Evolutionary conservation across 1,284 basidiomycete species (phyloP).

Genomic region (Boletellus deceptivus): DNA sequence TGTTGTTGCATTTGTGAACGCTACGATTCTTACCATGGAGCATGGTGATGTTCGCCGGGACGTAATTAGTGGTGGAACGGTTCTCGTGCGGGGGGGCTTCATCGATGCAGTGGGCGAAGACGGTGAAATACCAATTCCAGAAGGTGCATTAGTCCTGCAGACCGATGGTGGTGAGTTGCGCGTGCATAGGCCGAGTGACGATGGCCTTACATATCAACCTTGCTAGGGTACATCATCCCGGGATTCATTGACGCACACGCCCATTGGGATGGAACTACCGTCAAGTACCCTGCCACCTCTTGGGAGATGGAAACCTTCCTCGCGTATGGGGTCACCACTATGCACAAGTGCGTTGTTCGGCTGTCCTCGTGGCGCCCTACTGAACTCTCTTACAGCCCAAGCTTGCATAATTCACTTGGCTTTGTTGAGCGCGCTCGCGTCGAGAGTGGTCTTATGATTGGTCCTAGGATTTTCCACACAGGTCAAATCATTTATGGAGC

Average conservation of each 20-base stretch:
- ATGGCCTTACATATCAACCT: constrained; percentile 1
- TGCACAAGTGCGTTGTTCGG: constrained; percentile 59
- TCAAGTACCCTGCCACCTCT: constrained; percentile 56
- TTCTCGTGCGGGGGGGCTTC: constrained; percentile 53
- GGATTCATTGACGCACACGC: constrained; percentile 76
- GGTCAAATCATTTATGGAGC: constrained; percentile 68
- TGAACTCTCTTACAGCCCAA: constrained; percentile 47
- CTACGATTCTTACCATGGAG: constrained; percentile 65
- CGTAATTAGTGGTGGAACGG: constrained; percentile 47
- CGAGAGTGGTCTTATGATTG: constrained; percentile 64
- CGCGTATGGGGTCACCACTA: constrained; percentile 72
- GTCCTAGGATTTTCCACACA: constrained; percentile 68
- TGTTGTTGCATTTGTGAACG: constrained; percentile 59
- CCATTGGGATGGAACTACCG: constrained; percentile 59
- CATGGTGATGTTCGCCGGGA: constrained; percentile 37
- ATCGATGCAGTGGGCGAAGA: constrained; percentile 50
- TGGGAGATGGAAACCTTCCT: constrained; percentile 76
- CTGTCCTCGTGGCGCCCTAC: not conserved
- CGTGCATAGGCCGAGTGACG: not conserved
- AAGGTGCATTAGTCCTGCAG: constrained; percentile 51
- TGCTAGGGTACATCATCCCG: constrained; percentile 59
- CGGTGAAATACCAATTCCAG: constrained; percentile 37
- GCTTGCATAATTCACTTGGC: constrained; percentile 55
- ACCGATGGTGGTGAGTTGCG: constrained; percentile 53
- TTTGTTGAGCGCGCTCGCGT: constrained; percentile 64